Conservation (phyloP, 805 yeast species). For the Saccharomycopsis fodiens region DNA sequence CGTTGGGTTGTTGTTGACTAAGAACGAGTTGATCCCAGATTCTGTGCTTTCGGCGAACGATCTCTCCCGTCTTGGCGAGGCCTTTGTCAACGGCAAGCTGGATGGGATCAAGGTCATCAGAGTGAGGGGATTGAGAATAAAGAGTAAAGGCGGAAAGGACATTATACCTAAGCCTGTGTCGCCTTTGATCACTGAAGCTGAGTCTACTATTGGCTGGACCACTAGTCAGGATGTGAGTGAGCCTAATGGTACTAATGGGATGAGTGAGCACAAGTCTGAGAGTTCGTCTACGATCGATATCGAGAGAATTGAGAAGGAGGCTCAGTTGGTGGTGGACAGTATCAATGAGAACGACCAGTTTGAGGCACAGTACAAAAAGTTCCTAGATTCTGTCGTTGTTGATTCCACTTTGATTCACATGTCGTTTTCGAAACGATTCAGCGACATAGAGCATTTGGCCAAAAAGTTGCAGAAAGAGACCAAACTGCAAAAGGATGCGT, state of each 20-base stretch:
- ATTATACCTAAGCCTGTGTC: conserved; percentile 32
- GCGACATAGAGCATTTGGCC: conserved; percentile 86
- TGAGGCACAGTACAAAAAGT: conserved; percentile 24
- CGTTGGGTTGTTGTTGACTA: conserved; percentile 64
- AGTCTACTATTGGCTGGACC: conserved; percentile 41
- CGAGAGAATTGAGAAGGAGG: conserved; percentile 14
- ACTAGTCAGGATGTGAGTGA: conserved; percentile 21
- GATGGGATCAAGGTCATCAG: conserved; percentile 50
- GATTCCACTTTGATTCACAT: conserved; percentile 27
- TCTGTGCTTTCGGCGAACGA: conserved; percentile 4
- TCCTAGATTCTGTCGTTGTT: conserved; percentile 21
- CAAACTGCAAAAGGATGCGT: conserved; percentile 34
- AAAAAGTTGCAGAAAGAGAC: conserved; percentile 74
- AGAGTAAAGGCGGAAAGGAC: conserved; percentile 29
- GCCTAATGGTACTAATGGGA: neutral
- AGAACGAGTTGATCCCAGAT: conserved; percentile 27
- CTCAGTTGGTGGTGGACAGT: conserved; percentile 10
- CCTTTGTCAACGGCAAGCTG: conserved; percentile 19
- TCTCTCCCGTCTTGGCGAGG: conserved; percentile 18
- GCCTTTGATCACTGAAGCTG: conserved; percentile 29
- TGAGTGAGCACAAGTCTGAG: too few relatives aligned
- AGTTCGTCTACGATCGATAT: conserved; percentile 13
- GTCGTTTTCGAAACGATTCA: conserved; percentile 64
- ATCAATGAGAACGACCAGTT: conserved; percentile 23
- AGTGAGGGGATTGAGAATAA: conserved; percentile 68